A percentile compares a stretch with the other conserved stretches of the same genome.
phyloP scores from a whole-genome alignment of 768 basidiomycete species.

The Gymnopilus junonius region DNA sequence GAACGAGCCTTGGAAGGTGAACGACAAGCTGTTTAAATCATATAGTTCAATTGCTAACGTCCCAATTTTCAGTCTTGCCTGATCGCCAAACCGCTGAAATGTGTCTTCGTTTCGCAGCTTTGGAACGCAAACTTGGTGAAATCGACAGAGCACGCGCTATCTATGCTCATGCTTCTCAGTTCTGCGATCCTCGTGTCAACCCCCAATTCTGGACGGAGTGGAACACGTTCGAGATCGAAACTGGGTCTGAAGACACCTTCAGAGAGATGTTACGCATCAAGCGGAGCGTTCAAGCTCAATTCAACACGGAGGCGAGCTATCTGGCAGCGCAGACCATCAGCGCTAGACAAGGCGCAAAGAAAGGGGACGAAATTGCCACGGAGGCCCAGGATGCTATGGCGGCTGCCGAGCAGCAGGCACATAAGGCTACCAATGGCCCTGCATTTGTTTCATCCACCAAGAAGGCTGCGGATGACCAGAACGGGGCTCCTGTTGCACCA shows the following conservation, averaged over 20 bases:
- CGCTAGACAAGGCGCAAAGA: slow-evolving; percentile 60
- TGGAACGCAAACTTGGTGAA: slow-evolving; percentile 98
- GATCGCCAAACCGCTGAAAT: slow-evolving; percentile 96
- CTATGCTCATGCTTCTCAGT: slow-evolving; percentile 97
- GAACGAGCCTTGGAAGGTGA: slow-evolving; percentile 86
- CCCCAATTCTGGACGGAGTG: slow-evolving; percentile 96
- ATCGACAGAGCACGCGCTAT: slow-evolving; percentile 97
- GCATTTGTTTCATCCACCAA: slow-evolving; percentile 80
- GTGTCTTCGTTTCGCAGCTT: slow-evolving; percentile 93
- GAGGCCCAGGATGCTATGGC: slow-evolving; percentile 79
- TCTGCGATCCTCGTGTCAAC: slow-evolving; percentile 94
- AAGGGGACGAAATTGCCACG: slow-evolving; percentile 47
- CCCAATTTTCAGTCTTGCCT: slow-evolving; percentile 62
- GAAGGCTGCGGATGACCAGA: slow-evolving; percentile 45
- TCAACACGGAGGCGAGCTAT: slow-evolving; percentile 96
- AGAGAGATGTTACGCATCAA: slow-evolving; percentile 94
- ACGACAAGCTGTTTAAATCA: background rate
- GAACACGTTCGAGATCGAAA: slow-evolving; percentile 98
- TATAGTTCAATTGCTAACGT: background rate
- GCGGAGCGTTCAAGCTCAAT: slow-evolving; percentile 97
- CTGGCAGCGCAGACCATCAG: slow-evolving; percentile 89
- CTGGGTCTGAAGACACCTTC: slow-evolving; percentile 99
- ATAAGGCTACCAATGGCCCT: slow-evolving; percentile 53
- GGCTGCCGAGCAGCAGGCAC: slow-evolving; percentile 72
- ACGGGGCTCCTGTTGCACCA: slow-evolving; percentile 29